Evolutionary conservation across 306 rosid species (phyloP), one percentile per base, ranked within the genome.

Genomic region (Ammopiptanthus mongolicus): DNA sequence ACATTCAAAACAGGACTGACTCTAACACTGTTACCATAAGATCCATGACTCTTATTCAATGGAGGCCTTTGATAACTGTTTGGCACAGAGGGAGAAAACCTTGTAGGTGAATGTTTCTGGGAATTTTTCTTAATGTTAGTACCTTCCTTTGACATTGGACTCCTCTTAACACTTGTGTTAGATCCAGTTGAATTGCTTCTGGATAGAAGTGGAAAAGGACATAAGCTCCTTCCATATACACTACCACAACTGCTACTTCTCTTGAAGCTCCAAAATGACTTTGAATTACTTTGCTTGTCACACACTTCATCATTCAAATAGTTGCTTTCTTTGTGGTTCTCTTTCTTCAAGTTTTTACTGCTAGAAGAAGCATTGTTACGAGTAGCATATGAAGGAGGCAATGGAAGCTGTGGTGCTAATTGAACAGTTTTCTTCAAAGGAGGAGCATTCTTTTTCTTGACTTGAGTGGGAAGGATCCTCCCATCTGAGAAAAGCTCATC

Each of bases 101-200:
- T 87, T 21, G 78, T 14, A 8, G 78, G 22, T 22, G 70, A 47
- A 81, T 65, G 77, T 76, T 82, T 88, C 5, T 79, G 87, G 4
- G 85, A 73, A 83, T 65, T 87, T 41, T 76, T 86, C 65, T 75
- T 89, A 3, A 69, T 41, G 39, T 36, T 80, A 59, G 52, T 71
- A 75, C 80, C 86, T 22, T 86, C 91, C 37, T 88, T 89, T 14
- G 90, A 74, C 2, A 73, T 33, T 71, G 83, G 31, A 34, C 70
- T 39, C 57, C 83, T 79, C 81, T 86, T 89, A 2, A 50, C 82
- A 75, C 66, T 81, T 41, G 92, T 34, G 8, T 87, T 29, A 10
- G 96, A 86, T 4, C 98, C 97, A 2, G 98, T 89, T 51, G 98
- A 93, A 58, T 91, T 82, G 88, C 98, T 93, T 64, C 98, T 82